Evolutionary conservation across 1,284 basidiomycete genomes (phyloP), one percentile per base, ranked within the genome.

Genomic region (Moniliophthora roreri): DNA sequence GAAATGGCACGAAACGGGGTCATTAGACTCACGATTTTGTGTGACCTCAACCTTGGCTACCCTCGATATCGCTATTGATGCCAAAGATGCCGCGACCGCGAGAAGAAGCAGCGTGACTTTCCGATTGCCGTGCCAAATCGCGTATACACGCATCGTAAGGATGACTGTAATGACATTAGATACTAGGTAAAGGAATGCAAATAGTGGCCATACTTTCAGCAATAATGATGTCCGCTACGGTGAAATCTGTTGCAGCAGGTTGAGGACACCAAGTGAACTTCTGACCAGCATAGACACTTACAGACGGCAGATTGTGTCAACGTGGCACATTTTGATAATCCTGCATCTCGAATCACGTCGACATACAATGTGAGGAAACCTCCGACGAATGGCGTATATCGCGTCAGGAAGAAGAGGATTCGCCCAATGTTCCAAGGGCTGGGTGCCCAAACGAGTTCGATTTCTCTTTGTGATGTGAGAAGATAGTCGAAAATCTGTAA

Each of bases 331-430:
- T 7, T 32, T 24, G 44, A 11, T 11, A 46, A 15, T 28, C 24
- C n/a, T 5, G 44, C 44, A 18, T 32, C 18, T 18, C 44, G 44
- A 15, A 46, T 28, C 21, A 46, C 26, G 28, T 46, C 44, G 7
- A 46, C 44, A 32, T 28, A n/a, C 24, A 46, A 18, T n/a, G 44
- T 46, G n/a, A 46, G n/a, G 44, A 46, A 46, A 11, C n/a, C 44
- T 32, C 44, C 44, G 16, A 23, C 26, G 44, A 46, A 46, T 4
- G 44, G 44, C 6, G 28, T 11, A 7, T 46, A 46, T n/a, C 44
- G 44, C 44, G 44, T 46, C 13, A 32, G 15, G 26, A 46, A 32
- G 24, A 26, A 46, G 8, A 46, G 24, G 6, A 46, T 4, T 32
- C 44, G 26, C 13, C 44, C 44, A 16, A 46, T 10, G 13, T 46